Evolutionary conservation across 2,329 filamentous ascomycete genomes (phyloP).

Genomic region (Apiospora pterosperma): DNA sequence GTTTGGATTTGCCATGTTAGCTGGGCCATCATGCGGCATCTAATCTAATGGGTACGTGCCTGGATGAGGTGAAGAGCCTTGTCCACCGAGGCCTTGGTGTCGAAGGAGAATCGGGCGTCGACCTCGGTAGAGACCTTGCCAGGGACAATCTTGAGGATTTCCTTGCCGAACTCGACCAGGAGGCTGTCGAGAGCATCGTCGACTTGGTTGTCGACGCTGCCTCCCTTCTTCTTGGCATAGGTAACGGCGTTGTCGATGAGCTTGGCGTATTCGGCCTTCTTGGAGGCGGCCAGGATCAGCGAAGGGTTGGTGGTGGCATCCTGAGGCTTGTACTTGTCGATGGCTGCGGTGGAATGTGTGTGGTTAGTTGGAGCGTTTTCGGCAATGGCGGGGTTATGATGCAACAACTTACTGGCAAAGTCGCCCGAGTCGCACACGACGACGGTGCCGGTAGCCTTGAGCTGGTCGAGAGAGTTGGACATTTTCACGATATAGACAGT

Average conservation of each 20-base stretch:
- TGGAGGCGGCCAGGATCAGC: conserved; percentile 94
- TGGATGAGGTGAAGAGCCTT: conserved; percentile 98
- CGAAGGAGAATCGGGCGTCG: conserved; percentile 92
- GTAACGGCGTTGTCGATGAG: conserved; percentile 82
- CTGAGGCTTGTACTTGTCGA: conserved; percentile 99
- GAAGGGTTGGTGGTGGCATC: conserved; percentile 99
- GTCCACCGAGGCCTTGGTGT: conserved; percentile 84
- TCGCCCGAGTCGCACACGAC: conserved; percentile 97
- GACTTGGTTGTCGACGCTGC: conserved; percentile 72
- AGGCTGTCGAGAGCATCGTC: conserved; percentile 89
- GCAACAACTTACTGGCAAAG: conserved; percentile 65
- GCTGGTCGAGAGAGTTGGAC: conserved; percentile 89
- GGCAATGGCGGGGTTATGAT: conserved; percentile 7
- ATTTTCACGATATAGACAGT: conserved; percentile 45
- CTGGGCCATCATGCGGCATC: background rate
- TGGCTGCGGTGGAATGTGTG: conserved; percentile 55
- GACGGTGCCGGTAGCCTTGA: conserved; percentile 94
- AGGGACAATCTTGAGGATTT: conserved; percentile 95
- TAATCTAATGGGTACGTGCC: conserved; percentile 48
- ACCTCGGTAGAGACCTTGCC: conserved; percentile 99
- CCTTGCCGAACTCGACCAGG: conserved; percentile 94
- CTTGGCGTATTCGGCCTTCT: conserved; percentile 94
- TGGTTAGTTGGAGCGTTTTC: background rate
- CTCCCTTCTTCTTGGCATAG: conserved; percentile 71
- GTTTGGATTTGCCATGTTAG: conserved; percentile 13